phyloP scores from a whole-genome alignment of 2,329 filamentous ascomycete genomes.

The Alternaria metachromatica region DNA sequence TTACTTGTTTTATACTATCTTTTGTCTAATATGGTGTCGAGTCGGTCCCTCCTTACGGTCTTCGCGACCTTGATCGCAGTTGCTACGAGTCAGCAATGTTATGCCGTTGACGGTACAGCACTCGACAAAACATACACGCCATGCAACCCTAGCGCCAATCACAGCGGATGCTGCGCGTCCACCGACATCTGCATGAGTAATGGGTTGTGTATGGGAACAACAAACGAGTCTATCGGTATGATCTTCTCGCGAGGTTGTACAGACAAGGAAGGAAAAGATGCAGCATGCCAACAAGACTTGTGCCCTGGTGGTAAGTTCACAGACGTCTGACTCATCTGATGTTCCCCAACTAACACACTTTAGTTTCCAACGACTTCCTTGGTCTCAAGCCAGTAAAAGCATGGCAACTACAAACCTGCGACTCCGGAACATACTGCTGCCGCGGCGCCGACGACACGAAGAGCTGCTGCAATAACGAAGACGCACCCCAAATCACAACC shows the following conservation, averaged over 20 bases:
- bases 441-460: conserved; percentile 30
- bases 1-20: conserved; percentile 6
- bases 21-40: conserved; percentile 29
- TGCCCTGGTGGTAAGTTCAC: conserved; percentile 39
- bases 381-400: conserved; percentile 25
- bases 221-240: conserved; percentile 34
- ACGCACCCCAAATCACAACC: conserved; percentile 31
- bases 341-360: conserved; percentile 9
- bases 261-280: conserved; percentile 38
- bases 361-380: conserved; percentile 15
- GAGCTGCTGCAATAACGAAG: conserved; percentile 41
- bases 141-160: conserved; percentile 37
- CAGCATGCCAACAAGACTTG: conserved; percentile 34
- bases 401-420: conserved; percentile 46
- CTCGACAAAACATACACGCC: conserved; percentile 39
- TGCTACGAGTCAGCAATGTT: conserved; percentile 36
- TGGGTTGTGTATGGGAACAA: conserved; percentile 45
- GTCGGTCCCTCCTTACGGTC: conserved; percentile 20
- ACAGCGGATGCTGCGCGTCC: conserved; percentile 45
- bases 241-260: conserved; percentile 47
- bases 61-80: conserved; percentile 17
- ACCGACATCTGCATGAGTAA: conserved; percentile 44
- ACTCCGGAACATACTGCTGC: conserved; percentile 46
- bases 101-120: conserved; percentile 36
- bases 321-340: neutral